phyloP scores from a whole-genome alignment of 768 basidiomycete species.

The Dictyophora rubrovolvata region DNA sequence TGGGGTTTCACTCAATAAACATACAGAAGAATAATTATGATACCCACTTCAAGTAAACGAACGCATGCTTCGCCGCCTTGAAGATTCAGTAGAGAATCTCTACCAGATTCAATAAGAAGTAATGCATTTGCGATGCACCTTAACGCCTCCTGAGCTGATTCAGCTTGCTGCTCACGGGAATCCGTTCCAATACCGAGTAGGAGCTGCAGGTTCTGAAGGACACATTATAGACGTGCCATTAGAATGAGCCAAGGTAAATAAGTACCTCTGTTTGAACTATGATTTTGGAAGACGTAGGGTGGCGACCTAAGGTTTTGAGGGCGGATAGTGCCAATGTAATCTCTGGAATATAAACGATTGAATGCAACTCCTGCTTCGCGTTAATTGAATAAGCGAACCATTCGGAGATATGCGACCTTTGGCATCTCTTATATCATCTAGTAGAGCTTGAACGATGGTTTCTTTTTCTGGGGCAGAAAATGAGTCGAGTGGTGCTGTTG shows the following conservation, averaged over 20 bases:
- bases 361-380: slow-evolving; percentile 7
- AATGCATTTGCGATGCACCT: slow-evolving; percentile 74
- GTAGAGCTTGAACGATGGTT: slow-evolving; percentile 45
- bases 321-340: slow-evolving; percentile 55
- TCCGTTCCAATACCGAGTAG: slow-evolving; percentile 42
- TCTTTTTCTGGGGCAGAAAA: slow-evolving; percentile 39
- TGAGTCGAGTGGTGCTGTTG: slow-evolving; percentile 35
- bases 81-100: slow-evolving; percentile 51
- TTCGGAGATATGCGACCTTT: slow-evolving; percentile 34
- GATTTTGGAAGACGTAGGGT: slow-evolving; percentile 54
- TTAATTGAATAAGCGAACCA: slow-evolving; percentile 30
- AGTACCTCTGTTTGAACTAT: slow-evolving; percentile 36
- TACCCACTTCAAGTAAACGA: slow-evolving; percentile 47
- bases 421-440: slow-evolving; percentile 45
- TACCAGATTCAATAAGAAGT: slow-evolving; percentile 54
- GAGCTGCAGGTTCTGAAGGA: slow-evolving; percentile 38
- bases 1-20: slow-evolving; percentile 3
- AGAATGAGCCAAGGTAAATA: not conserved
- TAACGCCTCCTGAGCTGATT: slow-evolving; percentile 59
- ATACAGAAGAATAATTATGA: slow-evolving; percentile 7
- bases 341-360: slow-evolving; percentile 35
- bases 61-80: slow-evolving; percentile 52
- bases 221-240: not conserved
- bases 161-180: slow-evolving; percentile 42
- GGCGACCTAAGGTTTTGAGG: slow-evolving; percentile 66